These are phyloP conservation scores for Alloteropsis semialata DNA, from an alignment of 176 grass and related monocot species.

Conservation along the genomic window DNA sequence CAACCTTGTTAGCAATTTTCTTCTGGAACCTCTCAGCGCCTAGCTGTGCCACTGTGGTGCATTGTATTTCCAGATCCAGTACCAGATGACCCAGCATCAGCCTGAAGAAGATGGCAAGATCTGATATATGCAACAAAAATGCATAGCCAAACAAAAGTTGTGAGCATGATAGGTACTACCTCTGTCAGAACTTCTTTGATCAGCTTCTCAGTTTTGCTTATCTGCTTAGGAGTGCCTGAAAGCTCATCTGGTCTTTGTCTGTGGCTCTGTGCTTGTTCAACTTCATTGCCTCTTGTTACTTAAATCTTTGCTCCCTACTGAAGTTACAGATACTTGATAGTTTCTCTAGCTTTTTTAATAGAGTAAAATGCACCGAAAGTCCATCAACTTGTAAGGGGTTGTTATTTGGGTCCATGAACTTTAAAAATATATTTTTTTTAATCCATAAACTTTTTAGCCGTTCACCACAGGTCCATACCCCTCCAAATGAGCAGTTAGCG, in stretches of 20 bases:
- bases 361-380: too few species aligned
- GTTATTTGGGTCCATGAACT: too few species aligned
- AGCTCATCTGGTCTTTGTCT: slow-evolving; percentile 70
- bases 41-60: slow-evolving; percentile 52
- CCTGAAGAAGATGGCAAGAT: slow-evolving; percentile 39
- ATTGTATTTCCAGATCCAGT: slow-evolving; percentile 44
- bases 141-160: not conserved
- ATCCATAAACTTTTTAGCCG: too few species aligned
- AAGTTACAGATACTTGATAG: slow-evolving; percentile 78
- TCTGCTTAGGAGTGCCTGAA: slow-evolving; percentile 83
- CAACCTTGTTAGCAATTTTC: slow-evolving; percentile 87
- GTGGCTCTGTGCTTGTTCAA: slow-evolving; percentile 68
- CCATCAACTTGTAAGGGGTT: too few species aligned
- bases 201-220: slow-evolving; percentile 82
- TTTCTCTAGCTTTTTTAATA: slow-evolving; percentile 93
- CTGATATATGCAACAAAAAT: not conserved
- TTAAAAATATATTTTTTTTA: too few species aligned
- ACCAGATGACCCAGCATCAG: slow-evolving; percentile 76
- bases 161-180: slow-evolving; percentile 25
- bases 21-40: slow-evolving; percentile 79
- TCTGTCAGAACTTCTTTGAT: slow-evolving; percentile 86
- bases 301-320: slow-evolving; percentile 96
- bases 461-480: too few species aligned
- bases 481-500: too few species aligned
- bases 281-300: slow-evolving; percentile 89